Conservation (phyloP, 148 eudicot species). For the Fagopyrum esculentum region DNA sequence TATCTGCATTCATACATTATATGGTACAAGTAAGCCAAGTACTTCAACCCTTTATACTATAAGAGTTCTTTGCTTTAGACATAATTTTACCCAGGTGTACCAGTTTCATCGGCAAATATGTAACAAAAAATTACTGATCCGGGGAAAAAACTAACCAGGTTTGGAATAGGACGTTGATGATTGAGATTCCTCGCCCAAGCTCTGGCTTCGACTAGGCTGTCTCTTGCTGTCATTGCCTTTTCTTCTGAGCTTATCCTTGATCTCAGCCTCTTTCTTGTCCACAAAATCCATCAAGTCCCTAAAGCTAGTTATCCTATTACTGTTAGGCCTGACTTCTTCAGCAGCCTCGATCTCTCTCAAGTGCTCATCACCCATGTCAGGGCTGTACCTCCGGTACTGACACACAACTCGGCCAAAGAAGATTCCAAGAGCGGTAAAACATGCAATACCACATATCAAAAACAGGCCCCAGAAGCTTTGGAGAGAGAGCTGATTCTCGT, state of each 20-base stretch:
- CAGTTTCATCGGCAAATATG: not conserved
- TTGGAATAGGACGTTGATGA: not conserved
- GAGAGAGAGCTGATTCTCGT: conserved; percentile 10
- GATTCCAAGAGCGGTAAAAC: not conserved
- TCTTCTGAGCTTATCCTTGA: not conserved
- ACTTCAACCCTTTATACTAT: too few relatives aligned
- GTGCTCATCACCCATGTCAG: not conserved
- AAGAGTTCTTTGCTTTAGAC: too few relatives aligned
- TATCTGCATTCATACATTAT: not conserved
- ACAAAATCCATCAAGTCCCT: conserved; percentile 7
- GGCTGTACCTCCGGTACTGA: conserved; percentile 8
- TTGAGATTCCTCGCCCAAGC: conserved; percentile 3
- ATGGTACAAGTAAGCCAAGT: too few relatives aligned
- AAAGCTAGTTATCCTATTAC: not conserved
- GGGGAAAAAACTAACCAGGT: not conserved
- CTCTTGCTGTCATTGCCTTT: not conserved
- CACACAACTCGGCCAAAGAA: not conserved
- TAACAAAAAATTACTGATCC: not conserved
- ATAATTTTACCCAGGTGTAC: too few relatives aligned
- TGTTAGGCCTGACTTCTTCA: not conserved
- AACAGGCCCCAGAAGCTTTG: conserved; percentile 14
- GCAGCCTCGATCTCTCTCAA: not conserved
- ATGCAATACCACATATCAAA: conserved; percentile 3
- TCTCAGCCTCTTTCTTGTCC: conserved; percentile 13
- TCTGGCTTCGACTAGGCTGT: not conserved